A percentile compares a stretch with the other conserved stretches of the same genome.
Evolutionary conservation across 139 green algal species (phyloP).

Genomic region (Coccomyxa sp.): DNA sequence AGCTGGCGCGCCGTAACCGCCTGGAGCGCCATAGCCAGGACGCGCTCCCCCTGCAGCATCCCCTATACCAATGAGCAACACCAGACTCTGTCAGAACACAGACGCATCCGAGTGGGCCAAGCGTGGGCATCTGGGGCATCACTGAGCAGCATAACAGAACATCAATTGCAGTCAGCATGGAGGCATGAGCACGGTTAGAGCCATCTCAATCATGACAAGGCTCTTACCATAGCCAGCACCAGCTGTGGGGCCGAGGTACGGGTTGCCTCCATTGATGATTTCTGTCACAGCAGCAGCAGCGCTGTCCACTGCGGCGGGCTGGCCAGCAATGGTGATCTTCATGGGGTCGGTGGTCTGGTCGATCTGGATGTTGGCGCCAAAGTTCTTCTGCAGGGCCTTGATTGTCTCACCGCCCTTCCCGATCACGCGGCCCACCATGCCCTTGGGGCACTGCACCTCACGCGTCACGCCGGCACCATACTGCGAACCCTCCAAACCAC

Average conservation of each 20-base stretch:
- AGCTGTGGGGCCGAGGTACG: conserved; percentile 7
- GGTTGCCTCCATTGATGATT: conserved; percentile 50
- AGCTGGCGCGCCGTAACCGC: not conserved
- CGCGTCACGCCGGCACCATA: conserved; percentile 53
- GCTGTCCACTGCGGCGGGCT: conserved; percentile 37
- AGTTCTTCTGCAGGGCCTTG: conserved; percentile 86
- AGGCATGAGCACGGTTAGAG: no score
- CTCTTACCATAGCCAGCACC: not conserved
- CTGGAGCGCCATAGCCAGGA: not conserved
- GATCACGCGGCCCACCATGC: conserved; percentile 88
- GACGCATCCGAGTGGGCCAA: no score
- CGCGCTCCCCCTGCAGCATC: conserved; percentile 4
- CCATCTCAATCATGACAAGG: not conserved
- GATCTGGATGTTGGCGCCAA: conserved; percentile 69
- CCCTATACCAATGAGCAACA: no score
- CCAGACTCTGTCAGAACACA: no score
- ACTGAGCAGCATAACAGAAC: no score
- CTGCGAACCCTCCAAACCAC: conserved; percentile 24
- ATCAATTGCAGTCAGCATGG: no score
- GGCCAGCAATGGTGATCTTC: conserved; percentile 80
- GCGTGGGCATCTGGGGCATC: no score
- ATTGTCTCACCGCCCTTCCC: conserved; percentile 92
- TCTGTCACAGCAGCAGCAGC: conserved; percentile 38
- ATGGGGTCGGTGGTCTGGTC: conserved; percentile 80
- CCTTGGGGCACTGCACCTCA: conserved; percentile 80